Conservation (phyloP, 2,329 filamentous ascomycete species). For the Epichloe uncinata region DNA sequence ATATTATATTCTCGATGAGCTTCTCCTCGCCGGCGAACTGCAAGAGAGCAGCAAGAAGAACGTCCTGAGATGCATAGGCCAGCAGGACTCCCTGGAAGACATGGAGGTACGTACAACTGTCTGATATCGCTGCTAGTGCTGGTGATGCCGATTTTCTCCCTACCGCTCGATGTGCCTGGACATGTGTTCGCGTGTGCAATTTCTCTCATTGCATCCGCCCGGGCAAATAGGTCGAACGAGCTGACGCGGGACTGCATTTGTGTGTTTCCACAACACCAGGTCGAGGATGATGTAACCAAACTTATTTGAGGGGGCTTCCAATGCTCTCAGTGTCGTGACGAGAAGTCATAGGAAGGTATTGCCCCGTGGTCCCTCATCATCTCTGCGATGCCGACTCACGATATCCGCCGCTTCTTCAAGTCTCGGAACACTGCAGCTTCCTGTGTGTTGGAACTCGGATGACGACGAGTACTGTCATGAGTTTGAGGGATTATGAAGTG, state of each 20-base stretch:
- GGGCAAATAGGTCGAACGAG: slow-evolving; percentile 9
- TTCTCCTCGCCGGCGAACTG: slow-evolving; percentile 87
- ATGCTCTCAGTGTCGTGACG: not conserved
- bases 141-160: not conserved
- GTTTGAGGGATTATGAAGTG: not conserved
- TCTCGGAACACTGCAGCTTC: not conserved
- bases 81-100: slow-evolving; percentile 95
- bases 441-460: not conserved
- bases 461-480: not conserved
- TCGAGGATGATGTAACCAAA: slow-evolving; percentile 81
- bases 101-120: slow-evolving; percentile 72
- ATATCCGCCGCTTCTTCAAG: not conserved
- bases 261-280: slow-evolving; percentile 37
- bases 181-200: not conserved
- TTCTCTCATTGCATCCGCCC: not conserved
- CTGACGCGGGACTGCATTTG: slow-evolving; percentile 16
- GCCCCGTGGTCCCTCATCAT: not conserved
- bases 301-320: slow-evolving; percentile 52
- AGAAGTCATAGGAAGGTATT: not conserved
- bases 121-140: slow-evolving; percentile 8
- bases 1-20: slow-evolving; percentile 96
- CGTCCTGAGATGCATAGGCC: slow-evolving; percentile 85
- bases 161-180: not conserved
- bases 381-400: not conserved
- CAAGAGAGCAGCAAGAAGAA: slow-evolving; percentile 99